These are phyloP conservation scores for Camellia oleifera DNA, from an alignment of 179 eudicot genomes.

Conservation along the genomic window DNA sequence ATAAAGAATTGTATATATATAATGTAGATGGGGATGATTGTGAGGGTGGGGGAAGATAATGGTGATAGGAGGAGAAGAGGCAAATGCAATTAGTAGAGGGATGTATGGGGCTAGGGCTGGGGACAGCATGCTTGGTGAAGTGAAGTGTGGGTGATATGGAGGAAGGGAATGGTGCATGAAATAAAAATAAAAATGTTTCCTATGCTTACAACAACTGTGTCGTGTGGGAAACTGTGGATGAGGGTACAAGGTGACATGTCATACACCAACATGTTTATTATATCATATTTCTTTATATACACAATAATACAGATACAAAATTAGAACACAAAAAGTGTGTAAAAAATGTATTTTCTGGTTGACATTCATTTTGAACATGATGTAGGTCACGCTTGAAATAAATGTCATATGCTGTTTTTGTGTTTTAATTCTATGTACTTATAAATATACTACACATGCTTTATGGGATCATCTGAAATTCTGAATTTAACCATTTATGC, in stretches of 20 bases:
- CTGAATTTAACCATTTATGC: slow-evolving; percentile 15
- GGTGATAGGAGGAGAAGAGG: not conserved
- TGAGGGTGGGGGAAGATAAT: not conserved
- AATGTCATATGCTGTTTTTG: too few species aligned
- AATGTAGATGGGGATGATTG: too few species aligned
- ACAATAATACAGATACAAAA: not conserved
- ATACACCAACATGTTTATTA: slow-evolving; percentile 26
- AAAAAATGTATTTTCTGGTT: too few species aligned
- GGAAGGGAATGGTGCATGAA: slow-evolving; percentile 22
- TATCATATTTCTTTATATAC: not conserved
- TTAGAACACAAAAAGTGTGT: too few species aligned
- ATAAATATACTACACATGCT: not conserved
- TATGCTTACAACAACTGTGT: slow-evolving; percentile 30
- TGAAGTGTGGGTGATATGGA: slow-evolving; percentile 27
- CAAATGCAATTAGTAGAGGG: slow-evolving; percentile 1
- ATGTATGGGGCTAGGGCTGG: not conserved
- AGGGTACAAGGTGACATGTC: slow-evolving; percentile 24
- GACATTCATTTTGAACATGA: too few species aligned
- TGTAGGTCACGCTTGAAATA: too few species aligned
- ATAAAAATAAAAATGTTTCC: slow-evolving; percentile 37
- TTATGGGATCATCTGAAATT: slow-evolving; percentile 17
- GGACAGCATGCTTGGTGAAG: slow-evolving; percentile 18
- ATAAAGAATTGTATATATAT: not conserved
- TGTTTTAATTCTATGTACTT: not conserved
- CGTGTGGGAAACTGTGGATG: slow-evolving; percentile 16